Percentiles rank a stretch among this genome's conserved stretches.
phyloP scores from a whole-genome alignment of 371 early-diverging fungal species.

The Circinella umbellata region DNA sequence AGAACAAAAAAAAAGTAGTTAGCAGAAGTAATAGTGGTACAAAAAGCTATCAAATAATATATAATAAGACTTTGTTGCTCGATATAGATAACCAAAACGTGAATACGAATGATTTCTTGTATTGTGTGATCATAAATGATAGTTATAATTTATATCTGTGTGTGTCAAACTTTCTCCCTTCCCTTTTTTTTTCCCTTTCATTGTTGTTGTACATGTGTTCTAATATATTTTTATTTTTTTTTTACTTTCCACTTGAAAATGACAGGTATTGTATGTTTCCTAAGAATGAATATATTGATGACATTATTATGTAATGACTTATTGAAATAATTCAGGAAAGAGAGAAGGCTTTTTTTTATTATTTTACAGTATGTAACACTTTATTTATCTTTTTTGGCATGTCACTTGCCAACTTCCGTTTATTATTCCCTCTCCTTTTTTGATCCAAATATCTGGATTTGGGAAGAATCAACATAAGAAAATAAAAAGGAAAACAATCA shows the following conservation, averaged over 20 bases:
- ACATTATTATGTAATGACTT: conserved; percentile 3
- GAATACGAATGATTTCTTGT: background rate
- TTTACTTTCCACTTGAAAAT: background rate
- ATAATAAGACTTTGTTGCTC: background rate
- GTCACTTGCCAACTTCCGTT: too few relatives aligned
- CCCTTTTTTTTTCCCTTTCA: too few relatives aligned
- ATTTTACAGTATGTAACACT: too few relatives aligned
- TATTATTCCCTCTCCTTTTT: background rate
- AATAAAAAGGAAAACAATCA: too few relatives aligned
- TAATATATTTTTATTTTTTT: background rate
- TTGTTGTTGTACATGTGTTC: background rate
- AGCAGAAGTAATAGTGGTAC: too few relatives aligned
- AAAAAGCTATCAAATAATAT: background rate
- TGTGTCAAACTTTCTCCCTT: conserved; percentile 1
- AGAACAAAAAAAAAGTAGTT: too few relatives aligned
- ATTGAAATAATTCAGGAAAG: background rate
- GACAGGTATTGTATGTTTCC: background rate
- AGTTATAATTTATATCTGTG: background rate
- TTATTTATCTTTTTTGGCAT: too few relatives aligned
- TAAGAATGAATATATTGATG: background rate
- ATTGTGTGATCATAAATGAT: too few relatives aligned
- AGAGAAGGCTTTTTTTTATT: background rate
- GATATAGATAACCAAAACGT: conserved; percentile 6
- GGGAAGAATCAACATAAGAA: too few relatives aligned
- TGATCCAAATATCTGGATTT: conserved; percentile 1